phyloP scores from a whole-genome alignment of 768 basidiomycete species.

The Auricularia auricula-judae region DNA sequence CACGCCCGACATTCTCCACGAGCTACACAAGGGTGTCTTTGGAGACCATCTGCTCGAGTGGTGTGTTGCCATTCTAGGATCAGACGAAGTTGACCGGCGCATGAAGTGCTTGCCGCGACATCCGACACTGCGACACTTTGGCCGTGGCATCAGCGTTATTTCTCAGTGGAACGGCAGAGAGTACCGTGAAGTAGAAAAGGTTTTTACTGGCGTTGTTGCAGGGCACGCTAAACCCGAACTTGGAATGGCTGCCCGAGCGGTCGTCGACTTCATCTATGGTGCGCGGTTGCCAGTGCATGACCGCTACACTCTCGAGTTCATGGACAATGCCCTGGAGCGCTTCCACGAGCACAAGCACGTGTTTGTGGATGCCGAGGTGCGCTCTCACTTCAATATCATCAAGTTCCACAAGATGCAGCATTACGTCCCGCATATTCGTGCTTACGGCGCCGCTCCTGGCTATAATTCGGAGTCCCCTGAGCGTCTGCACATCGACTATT shows the following conservation, averaged over 20 bases:
- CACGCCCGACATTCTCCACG: constrained; percentile 34
- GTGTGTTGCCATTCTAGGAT: constrained; percentile 12
- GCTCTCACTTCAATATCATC: constrained; percentile 25
- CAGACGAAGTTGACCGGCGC: constrained; percentile 9
- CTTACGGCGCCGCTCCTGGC: constrained; percentile 20
- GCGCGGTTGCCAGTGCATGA: constrained; percentile 20
- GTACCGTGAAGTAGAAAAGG: not conserved
- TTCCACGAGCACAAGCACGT: constrained; percentile 23
- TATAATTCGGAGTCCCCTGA: constrained; percentile 26
- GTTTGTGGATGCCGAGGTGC: constrained; percentile 18
- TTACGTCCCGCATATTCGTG: constrained; percentile 15
- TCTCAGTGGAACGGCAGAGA: constrained; percentile 7
- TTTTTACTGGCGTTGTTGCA: constrained; percentile 21
- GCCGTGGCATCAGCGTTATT: constrained; percentile 14
- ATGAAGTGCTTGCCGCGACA: constrained; percentile 11
- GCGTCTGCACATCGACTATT: constrained; percentile 32
- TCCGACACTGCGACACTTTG: constrained; percentile 15
- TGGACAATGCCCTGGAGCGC: constrained; percentile 14
- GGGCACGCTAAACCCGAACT: constrained; percentile 13
- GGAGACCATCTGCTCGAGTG: constrained; percentile 32
- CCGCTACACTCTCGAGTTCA: constrained; percentile 12
- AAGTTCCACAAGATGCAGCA: constrained; percentile 24
- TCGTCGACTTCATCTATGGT: constrained; percentile 26
- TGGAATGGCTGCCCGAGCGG: constrained; percentile 13
- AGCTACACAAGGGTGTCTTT: constrained; percentile 37